Evolutionary conservation across 1,284 basidiomycete species (phyloP), one percentile per base, ranked within the genome.

Genomic region (Trametes hirsuta): DNA sequence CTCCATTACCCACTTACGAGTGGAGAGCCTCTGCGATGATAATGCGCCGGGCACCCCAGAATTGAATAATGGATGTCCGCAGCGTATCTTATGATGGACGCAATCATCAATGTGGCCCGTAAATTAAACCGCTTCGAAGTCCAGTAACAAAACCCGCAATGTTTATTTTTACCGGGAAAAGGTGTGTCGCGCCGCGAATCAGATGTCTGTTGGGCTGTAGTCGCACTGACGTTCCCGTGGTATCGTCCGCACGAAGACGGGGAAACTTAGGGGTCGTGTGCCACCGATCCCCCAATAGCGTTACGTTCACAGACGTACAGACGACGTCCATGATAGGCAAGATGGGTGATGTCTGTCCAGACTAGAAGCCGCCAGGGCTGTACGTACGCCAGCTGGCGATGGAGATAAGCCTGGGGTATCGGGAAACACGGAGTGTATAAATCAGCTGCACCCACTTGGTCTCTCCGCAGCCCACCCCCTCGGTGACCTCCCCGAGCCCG

Each of bases 221-320:
- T 12, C 25, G 6, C 8, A 24, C 44, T 3, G 12, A 8, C 18
- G 56, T 58, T 42, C 56, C 44, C 49, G 35, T 47, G 49, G 44
- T 52, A 39, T 47, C 45, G 24, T 18, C 30, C 18, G 30, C 30
- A 8, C 8, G 30, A 30, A 30, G 30, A 30, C 21, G 42, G 34
- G 51, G 9, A 24, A 39, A 18, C 18, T 18, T 47, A 21, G 44
- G 51, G 56, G 56, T 58, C 56, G 56, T 58, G 56, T 58, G 56
- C 56, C 56, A 36, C 25, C 9, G 25, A 22, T 15, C 37, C 35
- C 10, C 49, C 44, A 47, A 52, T 52, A 22, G 41, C 8, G 40
- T 47, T 34, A 24, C 36, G 56, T 52, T 47, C 44, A 47, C 49
- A 30, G 48, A 45, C n/a, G 42, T 22, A 34, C 15, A 18, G 18